Percentiles rank a stretch among this genome's conserved stretches.
Evolutionary conservation across 2,329 filamentous ascomycete genomes (phyloP).

Genomic region (Xylariaceae sp.): DNA sequence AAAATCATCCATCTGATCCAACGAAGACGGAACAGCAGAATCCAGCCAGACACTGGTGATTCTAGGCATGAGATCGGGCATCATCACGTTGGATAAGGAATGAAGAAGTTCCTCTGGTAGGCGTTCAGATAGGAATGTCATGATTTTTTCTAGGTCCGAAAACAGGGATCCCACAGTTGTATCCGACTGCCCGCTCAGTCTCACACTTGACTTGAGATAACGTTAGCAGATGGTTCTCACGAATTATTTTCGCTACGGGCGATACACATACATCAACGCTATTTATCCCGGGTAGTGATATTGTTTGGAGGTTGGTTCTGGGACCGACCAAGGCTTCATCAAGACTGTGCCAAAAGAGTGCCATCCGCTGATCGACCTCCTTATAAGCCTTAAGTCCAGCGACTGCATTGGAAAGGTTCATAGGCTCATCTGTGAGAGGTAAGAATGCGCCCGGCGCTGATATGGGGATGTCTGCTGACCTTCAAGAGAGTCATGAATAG

Average conservation of each 20-base stretch:
- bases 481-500: conserved; percentile 48
- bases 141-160: conserved; percentile 46
- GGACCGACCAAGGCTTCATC: conserved; percentile 58
- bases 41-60: conserved; percentile 74
- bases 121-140: conserved; percentile 47
- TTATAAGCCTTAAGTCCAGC: conserved; percentile 55
- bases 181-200: conserved; percentile 38
- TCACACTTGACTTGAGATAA: conserved; percentile 36
- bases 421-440: conserved; percentile 41
- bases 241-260: neutral
- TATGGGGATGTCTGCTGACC: conserved; percentile 31
- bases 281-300: conserved; percentile 35
- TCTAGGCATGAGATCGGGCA: conserved; percentile 63
- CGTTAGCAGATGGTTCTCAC: conserved; percentile 10
- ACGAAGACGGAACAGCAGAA: conserved; percentile 67
- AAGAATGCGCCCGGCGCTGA: conserved; percentile 4
- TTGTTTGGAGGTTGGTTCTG: conserved; percentile 44
- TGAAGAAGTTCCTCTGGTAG: conserved; percentile 52
- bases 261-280: conserved; percentile 34
- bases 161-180: conserved; percentile 47
- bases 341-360: conserved; percentile 58
- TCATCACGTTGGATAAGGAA: conserved; percentile 63
- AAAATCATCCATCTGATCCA: conserved; percentile 68
- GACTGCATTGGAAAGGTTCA: conserved; percentile 50
- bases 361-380: conserved; percentile 56